phyloP scores from a whole-genome alignment of 441 rosid species.

The Geranium incanum region DNA sequence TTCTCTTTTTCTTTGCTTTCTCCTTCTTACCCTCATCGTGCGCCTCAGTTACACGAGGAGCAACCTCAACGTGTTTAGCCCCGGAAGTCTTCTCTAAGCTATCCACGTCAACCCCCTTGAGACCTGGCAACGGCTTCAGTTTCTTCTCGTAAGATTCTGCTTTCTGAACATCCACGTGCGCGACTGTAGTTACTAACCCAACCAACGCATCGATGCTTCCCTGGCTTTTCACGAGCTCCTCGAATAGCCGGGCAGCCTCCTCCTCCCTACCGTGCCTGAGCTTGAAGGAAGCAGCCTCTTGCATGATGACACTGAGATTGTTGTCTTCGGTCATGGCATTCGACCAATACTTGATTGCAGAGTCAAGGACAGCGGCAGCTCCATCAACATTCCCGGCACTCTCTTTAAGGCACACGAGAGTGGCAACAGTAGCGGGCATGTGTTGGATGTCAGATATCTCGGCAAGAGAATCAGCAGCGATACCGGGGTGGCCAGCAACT shows the following conservation, averaged over 20 bases:
- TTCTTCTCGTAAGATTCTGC: conserved; percentile 79
- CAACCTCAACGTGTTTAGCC: conserved; percentile 60
- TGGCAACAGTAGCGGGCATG: conserved; percentile 83
- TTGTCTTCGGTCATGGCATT: conserved; percentile 73
- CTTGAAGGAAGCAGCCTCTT: conserved; percentile 87
- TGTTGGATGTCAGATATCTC: conserved; percentile 66
- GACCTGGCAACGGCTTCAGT: conserved; percentile 63
- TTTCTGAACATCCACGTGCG: conserved; percentile 65
- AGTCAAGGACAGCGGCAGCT: conserved; percentile 58
- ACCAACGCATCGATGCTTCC: conserved; percentile 66
- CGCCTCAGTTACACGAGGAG: conserved; percentile 27
- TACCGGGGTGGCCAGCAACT: conserved; percentile 62
- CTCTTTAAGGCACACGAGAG: conserved; percentile 79
- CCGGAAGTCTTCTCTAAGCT: conserved; percentile 78
- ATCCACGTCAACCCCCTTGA: conserved; percentile 64
- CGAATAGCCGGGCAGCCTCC: conserved; percentile 69
- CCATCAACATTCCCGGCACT: conserved; percentile 78
- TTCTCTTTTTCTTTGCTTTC: conserved; percentile 83
- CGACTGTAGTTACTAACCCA: conserved; percentile 74
- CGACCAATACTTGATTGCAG: conserved; percentile 84
- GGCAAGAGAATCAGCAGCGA: conserved; percentile 72
- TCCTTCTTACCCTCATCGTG: conserved; percentile 64
- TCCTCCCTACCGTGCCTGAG: conserved; percentile 74
- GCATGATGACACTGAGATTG: conserved; percentile 63
- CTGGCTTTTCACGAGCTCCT: conserved; percentile 67